Base-by-base conservation (phyloP, 1,284 basidiomycete genomes). In the Hypsizygus ulmarius region DNA sequence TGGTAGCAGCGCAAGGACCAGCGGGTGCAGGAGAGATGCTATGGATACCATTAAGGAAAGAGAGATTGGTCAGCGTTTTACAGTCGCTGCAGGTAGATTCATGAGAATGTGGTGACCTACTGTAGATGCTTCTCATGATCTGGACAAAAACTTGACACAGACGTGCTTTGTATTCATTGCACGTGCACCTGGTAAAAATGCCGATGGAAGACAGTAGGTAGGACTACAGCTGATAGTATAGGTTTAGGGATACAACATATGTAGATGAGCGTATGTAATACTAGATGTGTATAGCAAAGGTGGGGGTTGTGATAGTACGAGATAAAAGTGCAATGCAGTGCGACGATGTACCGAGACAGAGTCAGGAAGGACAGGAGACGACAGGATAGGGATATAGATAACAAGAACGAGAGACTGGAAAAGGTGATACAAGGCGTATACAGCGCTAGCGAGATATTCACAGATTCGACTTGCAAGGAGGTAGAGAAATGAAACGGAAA, bases 21-120 rank as follows among this genome's bases (percentile, higher is more conserved):
- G 69, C 64, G 51, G 77, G 69, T 19, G 74, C 66, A n/a, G 79
- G 76, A 14, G 82, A 88, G 59, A 67, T 79, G 60, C 69, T 93
- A 33, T 95, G 91, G 92, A 87, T 95, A 57, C 90, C 90, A 0
- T 63, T 95, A 54, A 74, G 87, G 50, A 84, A 84, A 62, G 87
- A 90, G 56, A 72, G 83, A 55, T 60, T 86, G 56, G 59, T 60
- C 15, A 70, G 59, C 51, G 70, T 81, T 5, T 57, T 81, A 5
- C 54, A 59, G 21, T 60, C 62, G 9, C 53, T 72, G 12, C 48
- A 64, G 16, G 47, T 49, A 10, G 56, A 59, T 4, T 43, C 16
- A 16, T 54, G 25, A 21, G 46, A 37, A 39, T 16, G 38, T 32
- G 37, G 37, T 36, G n/a, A n/a, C n/a, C n/a, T n/a, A n/a, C n/a